Conservation (phyloP, 2,329 filamentous ascomycete species). For the Colletotrichum sp. region DNA sequence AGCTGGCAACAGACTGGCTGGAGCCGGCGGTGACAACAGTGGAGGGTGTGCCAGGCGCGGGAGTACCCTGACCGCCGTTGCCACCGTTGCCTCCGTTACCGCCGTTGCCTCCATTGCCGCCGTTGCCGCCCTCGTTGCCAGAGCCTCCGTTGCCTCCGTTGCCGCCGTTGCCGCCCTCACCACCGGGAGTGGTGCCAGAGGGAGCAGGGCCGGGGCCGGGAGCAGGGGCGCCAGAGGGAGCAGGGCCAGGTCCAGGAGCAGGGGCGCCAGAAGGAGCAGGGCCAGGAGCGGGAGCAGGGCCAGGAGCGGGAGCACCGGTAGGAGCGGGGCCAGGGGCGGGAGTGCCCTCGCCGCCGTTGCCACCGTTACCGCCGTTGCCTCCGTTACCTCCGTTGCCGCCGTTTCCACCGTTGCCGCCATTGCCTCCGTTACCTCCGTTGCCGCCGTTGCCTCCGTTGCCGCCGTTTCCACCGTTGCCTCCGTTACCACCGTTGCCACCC, state of each 20-base stretch:
- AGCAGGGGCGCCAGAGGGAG: neutral
- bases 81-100: neutral
- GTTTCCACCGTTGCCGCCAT: neutral
- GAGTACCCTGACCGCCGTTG: neutral
- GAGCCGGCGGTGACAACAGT: constrained; percentile 13
- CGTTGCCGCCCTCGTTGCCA: neutral
- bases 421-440: neutral
- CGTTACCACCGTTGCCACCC: neutral
- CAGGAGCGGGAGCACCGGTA: neutral
- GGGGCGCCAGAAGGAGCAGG: neutral
- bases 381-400: neutral
- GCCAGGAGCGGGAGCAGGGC: neutral
- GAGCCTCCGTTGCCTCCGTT: neutral
- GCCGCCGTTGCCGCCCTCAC: neutral
- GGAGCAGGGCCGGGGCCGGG: neutral
- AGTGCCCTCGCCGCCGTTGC: neutral
- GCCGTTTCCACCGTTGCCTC: neutral
- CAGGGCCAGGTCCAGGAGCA: neutral
- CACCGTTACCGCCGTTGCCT: neutral
- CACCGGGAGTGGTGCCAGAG: neutral
- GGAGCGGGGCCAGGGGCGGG: neutral
- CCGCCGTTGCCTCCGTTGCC: neutral
- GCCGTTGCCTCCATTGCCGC: neutral
- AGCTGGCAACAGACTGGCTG: constrained; percentile 19
- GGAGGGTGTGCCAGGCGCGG: neutral